Evolutionary conservation across 106 monocot genomes (phyloP).

Genomic region (Dendrobium nobile): DNA sequence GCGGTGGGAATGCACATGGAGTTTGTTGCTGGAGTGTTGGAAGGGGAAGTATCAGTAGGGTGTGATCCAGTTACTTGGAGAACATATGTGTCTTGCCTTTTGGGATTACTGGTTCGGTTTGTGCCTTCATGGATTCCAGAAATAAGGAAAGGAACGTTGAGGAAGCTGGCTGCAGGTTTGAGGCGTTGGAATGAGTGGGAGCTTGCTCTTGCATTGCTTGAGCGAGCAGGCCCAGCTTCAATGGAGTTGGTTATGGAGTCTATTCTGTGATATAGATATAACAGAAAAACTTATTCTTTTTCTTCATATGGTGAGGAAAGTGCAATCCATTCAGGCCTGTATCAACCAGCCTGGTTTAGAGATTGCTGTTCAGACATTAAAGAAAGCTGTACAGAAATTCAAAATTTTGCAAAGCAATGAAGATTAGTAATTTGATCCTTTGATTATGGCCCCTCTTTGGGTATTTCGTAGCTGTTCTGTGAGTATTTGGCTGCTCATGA

Average conservation of each 20-base stretch:
- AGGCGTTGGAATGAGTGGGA: constrained; percentile 71
- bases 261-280: constrained; percentile 7
- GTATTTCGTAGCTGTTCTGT: no score
- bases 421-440: no score
- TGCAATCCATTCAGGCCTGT: no score
- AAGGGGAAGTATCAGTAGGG: constrained; percentile 53
- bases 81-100: constrained; percentile 62
- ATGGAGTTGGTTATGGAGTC: constrained; percentile 44
- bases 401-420: no score
- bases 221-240: constrained; percentile 50
- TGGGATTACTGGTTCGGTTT: constrained; percentile 53
- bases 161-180: constrained; percentile 49
- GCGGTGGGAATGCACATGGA: constrained; percentile 52
- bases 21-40: constrained; percentile 49
- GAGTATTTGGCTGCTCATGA: no score
- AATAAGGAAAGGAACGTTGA: constrained; percentile 47
- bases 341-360: no score
- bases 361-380: no score
- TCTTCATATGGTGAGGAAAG: no score
- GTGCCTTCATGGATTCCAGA: constrained; percentile 60
- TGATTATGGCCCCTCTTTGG: no score
- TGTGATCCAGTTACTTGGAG: constrained; percentile 68
- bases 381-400: no score
- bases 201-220: constrained; percentile 61
- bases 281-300: no score